Base-by-base conservation (phyloP, 1,284 basidiomycete species). In the Chiua sp. region DNA sequence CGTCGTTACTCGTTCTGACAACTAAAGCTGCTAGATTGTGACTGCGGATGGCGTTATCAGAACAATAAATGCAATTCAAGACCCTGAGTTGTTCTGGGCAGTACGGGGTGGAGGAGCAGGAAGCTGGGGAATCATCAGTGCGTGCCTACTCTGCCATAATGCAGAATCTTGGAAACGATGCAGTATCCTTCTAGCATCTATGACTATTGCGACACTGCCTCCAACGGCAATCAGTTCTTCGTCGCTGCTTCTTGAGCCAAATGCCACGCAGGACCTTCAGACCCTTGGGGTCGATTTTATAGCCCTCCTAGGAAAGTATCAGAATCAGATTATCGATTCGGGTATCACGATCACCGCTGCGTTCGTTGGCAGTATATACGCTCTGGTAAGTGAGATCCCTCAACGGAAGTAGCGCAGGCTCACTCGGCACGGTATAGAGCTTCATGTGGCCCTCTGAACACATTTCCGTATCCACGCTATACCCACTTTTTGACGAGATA, bases 81-180 rank as follows among this genome's bases (percentile, higher is more conserved):
- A 71, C 54, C 33, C 65, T 1, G 67, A 72, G 46, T 47, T 71
- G 15, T 71, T 70, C 44, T 70, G 67, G 65, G 71, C 67, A n/a
- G 33, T 66, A 10, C 51, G 61, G 16, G 70, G 68, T 35, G 70
- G 70, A 0, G 68, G 70, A 1, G 61, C 60, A 20, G 69, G 71
- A 23, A 70, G 68, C 23, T 72, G 67, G 66, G 68, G 71, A 12
- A 61, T 70, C 22, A 23, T 72, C 48, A 60, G 70, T 72, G 32
- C 7, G 70, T 63, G 42, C n/a, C 13, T 44, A 10, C 42, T 3
- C 11, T 22, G n/a, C 10, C 42, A 44, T 12, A 11, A n/a, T 39
- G 16, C 20, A 42, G n/a, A 22, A 44, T 22, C n/a, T n/a, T n/a
- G n/a, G 20, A 44, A 44, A 22, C 12, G 42, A n/a, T 44, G 16